These are phyloP conservation scores for Marasmius oreades DNA, from an alignment of 1,284 basidiomycete species.

Conservation along the genomic window DNA sequence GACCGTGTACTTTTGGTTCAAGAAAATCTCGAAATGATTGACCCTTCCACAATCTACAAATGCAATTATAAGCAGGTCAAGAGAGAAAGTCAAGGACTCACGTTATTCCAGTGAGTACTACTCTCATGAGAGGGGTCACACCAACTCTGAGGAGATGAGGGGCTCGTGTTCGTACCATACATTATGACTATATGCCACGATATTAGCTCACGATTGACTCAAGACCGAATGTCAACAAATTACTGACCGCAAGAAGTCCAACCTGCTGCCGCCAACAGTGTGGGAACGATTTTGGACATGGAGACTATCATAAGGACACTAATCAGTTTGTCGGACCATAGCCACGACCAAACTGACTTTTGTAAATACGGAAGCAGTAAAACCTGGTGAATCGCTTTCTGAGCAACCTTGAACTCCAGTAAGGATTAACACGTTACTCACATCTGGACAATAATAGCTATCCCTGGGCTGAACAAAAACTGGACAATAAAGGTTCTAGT, in stretches of 20 bases:
- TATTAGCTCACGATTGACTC: not conserved
- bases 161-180: not conserved
- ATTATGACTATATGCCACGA: not conserved
- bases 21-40: not conserved
- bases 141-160: no score
- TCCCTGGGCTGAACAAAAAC: not conserved
- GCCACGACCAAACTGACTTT: not conserved
- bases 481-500: not conserved
- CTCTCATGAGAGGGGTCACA: no score
- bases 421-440: not conserved
- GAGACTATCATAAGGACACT: not conserved
- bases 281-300: not conserved
- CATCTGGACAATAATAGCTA: not conserved
- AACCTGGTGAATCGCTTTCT: not conserved
- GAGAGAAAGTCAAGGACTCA: no score
- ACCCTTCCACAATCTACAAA: no score
- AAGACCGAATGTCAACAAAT: not conserved
- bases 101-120: no score
- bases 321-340: not conserved
- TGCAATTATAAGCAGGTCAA: no score
- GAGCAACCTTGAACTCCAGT: not conserved
- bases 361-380: slow-evolving; percentile 1
- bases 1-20: not conserved
- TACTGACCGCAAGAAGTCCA: not conserved
- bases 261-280: not conserved